phyloP scores from a whole-genome alignment of 1,284 basidiomycete genomes.

The Spongispora temasekensis region DNA sequence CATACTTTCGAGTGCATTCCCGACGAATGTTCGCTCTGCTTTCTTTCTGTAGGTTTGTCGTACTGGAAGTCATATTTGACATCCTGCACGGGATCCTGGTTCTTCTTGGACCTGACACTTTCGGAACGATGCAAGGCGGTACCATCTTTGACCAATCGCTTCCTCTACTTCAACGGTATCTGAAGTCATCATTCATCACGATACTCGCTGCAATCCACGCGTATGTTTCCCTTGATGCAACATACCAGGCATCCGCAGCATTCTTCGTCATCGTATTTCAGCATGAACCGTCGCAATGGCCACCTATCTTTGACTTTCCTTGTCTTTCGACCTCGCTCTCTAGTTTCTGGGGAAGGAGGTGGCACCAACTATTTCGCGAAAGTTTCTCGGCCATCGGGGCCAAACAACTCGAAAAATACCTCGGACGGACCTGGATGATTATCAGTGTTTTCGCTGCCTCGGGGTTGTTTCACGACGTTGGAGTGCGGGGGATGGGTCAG shows the following conservation, averaged over 20 bases:
- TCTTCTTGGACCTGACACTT: slow-evolving; percentile 22
- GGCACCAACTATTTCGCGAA: slow-evolving; percentile 47
- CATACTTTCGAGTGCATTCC: slow-evolving; percentile 20
- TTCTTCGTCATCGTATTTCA: slow-evolving; percentile 42
- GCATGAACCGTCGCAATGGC: slow-evolving; percentile 31
- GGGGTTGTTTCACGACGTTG: slow-evolving; percentile 43
- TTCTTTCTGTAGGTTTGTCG: slow-evolving; percentile 13
- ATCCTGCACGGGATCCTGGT: neutral
- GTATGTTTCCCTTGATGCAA: slow-evolving; percentile 44
- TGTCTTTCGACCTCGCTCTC: slow-evolving; percentile 36
- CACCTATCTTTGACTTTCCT: neutral
- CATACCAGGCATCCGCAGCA: slow-evolving; percentile 47
- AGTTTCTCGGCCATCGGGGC: slow-evolving; percentile 39
- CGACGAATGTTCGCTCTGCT: slow-evolving; percentile 16
- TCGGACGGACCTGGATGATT: slow-evolving; percentile 50
- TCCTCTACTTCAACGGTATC: slow-evolving; percentile 43
- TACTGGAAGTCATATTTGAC: slow-evolving; percentile 14
- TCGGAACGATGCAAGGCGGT: slow-evolving; percentile 33
- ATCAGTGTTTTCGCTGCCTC: slow-evolving; percentile 60
- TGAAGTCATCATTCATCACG: slow-evolving; percentile 44
- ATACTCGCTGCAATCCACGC: slow-evolving; percentile 43
- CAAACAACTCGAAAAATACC: slow-evolving; percentile 31
- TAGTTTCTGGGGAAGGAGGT: slow-evolving; percentile 47
- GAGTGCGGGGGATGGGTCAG: slow-evolving; percentile 41
- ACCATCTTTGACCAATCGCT: slow-evolving; percentile 53